Base-by-base conservation (phyloP, 2,329 filamentous ascomycete genomes). In the Lecanosticta acicola region DNA sequence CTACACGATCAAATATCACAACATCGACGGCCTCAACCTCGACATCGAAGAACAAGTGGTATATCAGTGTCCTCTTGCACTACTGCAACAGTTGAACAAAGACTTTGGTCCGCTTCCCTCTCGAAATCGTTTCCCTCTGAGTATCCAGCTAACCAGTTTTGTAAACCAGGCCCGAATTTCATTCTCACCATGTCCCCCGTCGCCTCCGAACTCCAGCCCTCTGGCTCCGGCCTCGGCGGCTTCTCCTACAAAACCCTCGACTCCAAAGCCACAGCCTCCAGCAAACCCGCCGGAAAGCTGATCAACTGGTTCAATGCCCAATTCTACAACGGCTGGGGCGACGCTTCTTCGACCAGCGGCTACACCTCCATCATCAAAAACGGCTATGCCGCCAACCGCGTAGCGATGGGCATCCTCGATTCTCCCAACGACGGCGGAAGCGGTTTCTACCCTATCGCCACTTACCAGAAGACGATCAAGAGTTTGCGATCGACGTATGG, bases 111-210 rank as follows among this genome's bases (percentile, higher is more conserved):
- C 26, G 26, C n/a, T n/a, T n/a, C n/a, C n/a, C n/a, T n/a, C n/a
- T n/a, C n/a, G n/a, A n/a, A 32, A n/a, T 9, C 8, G 26, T n/a
- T 9, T 32, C 26, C 26, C 26, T 32, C 8, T 32, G 26, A 9
- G 8, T 18, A 11, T 18, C 17, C 8, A 8, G 18, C 5, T 19
- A 11, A n/a, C 36, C 21, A 18, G 21, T n/a, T 5, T 20, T 8
- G 8, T 18, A 50, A 3, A 13, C 19, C 18, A 38, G 36, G 59
- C 2, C 13, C 48, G 4, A 51, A 53, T 18, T 63, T 63, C 56
- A 47, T 63, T 46, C 45, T 58, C 9, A 62, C 59, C 8, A 59
- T 63, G 56, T 59, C 60, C 1, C 60, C 60, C n/a, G 60, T 63
- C 1, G 59, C 60, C 4, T 57, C 58, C 1, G 53, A 54, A 17